Evolutionary conservation across 257 asterid species (phyloP), one percentile per base, ranked within the genome.

Genomic region (Salvia miltiorrhiza): DNA sequence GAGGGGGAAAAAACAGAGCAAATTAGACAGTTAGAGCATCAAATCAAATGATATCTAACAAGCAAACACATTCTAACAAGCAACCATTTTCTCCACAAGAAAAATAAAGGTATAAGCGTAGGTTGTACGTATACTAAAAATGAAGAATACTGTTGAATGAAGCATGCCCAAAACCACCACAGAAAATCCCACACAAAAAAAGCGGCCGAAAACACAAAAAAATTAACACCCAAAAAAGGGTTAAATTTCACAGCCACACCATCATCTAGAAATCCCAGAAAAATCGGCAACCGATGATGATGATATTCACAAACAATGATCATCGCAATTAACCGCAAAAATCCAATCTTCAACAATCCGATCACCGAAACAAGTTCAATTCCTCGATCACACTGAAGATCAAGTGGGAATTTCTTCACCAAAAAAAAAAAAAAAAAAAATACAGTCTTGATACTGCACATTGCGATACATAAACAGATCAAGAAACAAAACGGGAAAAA

Each of bases 381-480:
- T 78, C 85, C 30, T 54, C 69, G 71, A 64, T 64, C 78, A 78
- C 72, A 74, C 56, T 57, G 48, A 70, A 54, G 81, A 77, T 81
- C 86, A 69, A 83, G 79, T 78, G 61, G 47, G 50, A 64, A 26
- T 72, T 66, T 28, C 26, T 50, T 11, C 35, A 30, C 35, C n/a
- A n/a, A 53, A 71, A 67, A 71, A 5, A 74, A 64, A 9, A 45
- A 76, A 47, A 0, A 6, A 45, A 65, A 74, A 68, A 66, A 66
- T 35, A 65, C 66, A 49, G 72, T 58, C 77, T 45, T 9, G 77
- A 69, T 62, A 81, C 79, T 80, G 52, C 73, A 79, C 91, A 86
- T 88, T 82, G 63, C 73, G 75, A 81, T 76, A 69, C 76, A 78
- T 12, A 73, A 71, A 71, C 85, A 83, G 88, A 88, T 90, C 95